Evolutionary conservation across 257 asterid genomes (phyloP).

Genomic region (Solanum ossicruentum): DNA sequence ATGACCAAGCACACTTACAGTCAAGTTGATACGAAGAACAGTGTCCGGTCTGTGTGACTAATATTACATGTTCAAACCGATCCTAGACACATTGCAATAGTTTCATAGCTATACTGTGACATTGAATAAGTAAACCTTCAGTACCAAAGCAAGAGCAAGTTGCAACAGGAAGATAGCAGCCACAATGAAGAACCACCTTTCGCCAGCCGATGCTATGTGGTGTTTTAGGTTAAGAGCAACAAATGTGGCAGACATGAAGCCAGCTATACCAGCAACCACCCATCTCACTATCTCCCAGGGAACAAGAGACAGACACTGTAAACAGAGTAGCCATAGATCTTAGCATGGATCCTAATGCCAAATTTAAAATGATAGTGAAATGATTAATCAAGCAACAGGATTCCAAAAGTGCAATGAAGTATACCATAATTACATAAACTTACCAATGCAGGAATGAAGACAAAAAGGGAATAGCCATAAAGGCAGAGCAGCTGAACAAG

Average conservation of each 20-base stretch:
- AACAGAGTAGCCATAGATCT: background rate
- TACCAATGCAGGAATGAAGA: constrained; percentile 98
- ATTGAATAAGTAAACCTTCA: constrained; percentile 71
- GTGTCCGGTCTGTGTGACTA: background rate
- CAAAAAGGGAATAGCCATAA: constrained; percentile 85
- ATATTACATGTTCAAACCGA: background rate
- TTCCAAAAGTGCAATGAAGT: background rate
- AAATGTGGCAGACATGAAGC: constrained; percentile 87
- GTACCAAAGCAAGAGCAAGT: constrained; percentile 86
- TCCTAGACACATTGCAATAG: background rate
- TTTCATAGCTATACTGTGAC: constrained; percentile 30
- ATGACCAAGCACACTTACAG: background rate
- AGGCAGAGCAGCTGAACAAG: constrained; percentile 82
- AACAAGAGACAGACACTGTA: constrained; percentile 84
- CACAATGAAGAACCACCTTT: constrained; percentile 84
- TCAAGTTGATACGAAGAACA: background rate
- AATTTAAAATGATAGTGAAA: background rate
- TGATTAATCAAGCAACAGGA: background rate
- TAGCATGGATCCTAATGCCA: background rate
- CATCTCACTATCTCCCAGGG: constrained; percentile 85
- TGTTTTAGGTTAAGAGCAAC: constrained; percentile 79
- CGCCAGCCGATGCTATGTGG: constrained; percentile 94
- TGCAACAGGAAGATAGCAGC: constrained; percentile 88
- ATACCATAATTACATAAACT: background rate
- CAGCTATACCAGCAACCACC: constrained; percentile 87